Evolutionary conservation across 1,139 yeast genomes (phyloP).

Genomic region (Suhomyces coccinellae): DNA sequence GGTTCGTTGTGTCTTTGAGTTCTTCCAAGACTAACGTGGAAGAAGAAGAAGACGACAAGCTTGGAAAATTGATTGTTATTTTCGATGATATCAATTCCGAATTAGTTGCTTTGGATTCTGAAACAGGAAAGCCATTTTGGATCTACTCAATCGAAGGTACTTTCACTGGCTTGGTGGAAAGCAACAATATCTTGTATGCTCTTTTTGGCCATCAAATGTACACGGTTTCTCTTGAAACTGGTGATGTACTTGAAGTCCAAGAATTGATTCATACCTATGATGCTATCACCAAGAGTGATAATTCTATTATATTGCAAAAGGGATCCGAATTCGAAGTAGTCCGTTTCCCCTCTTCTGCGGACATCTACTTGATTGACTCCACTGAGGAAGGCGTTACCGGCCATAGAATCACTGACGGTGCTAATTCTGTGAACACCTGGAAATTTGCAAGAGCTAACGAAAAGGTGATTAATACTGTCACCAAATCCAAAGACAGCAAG

Average conservation of each 20-base stretch:
- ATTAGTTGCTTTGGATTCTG: constrained; percentile 35
- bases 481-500: constrained; percentile 39
- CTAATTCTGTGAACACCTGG: constrained; percentile 30
- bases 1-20: constrained; percentile 20
- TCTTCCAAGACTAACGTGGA: not conserved
- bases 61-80: constrained; percentile 36
- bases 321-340: constrained; percentile 4
- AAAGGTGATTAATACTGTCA: constrained; percentile 20
- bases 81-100: constrained; percentile 22
- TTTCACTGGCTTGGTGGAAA: constrained; percentile 20
- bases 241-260: constrained; percentile 16
- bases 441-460: constrained; percentile 22
- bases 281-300: not conserved
- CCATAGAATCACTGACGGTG: constrained; percentile 19
- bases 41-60: constrained; percentile 19
- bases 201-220: constrained; percentile 22
- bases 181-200: constrained; percentile 22
- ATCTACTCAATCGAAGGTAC: constrained; percentile 1
- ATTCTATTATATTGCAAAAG: constrained; percentile 10
- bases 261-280: not conserved
- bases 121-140: constrained; percentile 34
- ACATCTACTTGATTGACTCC: constrained; percentile 22
- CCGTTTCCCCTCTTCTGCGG: not conserved
- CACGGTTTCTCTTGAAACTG: constrained; percentile 28
- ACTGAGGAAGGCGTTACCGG: constrained; percentile 22